Base-by-base conservation (phyloP, 257 asterid genomes). In the Plantago ovata region DNA sequence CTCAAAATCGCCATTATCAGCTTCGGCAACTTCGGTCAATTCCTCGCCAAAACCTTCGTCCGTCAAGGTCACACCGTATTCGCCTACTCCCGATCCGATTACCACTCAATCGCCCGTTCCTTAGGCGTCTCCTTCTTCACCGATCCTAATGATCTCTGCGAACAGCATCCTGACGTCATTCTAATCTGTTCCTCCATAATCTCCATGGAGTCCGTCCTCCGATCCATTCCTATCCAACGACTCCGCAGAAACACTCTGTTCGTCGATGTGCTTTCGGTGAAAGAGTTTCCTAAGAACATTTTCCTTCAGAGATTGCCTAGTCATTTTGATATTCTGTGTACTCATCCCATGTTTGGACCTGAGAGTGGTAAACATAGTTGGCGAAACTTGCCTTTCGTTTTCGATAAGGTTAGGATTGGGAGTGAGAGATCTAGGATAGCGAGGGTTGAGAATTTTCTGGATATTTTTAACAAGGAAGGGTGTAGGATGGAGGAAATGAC, bases 311-410 rank as follows among this genome's bases (percentile, higher is more conserved):
- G 62, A 15, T 75, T 88, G 6, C 95, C 96, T 1, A 3, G 21
- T 36, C 91, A 85, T 58, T 89, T 89, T 49, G 96, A 85, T 44
- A 69, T 89, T 23, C 78, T 85, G 33, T 89, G 96, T 58, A 85
- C 90, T n/a, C 96, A 89, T 16, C 96, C 96, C 0, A 89, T 85
- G 95, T 85, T 89, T 47, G 96, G 96, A 10, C 96, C 95, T 0
- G 95, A 89, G 73, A 85, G 95, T 60, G 94, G 95, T 38, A 89
- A 85, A 38, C 62, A 74, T 39, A 60, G 80, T 15, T 89, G 96
- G 96, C 71, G 58, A 38, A 65, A 64, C 43, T 68, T 88, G 42
- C 81, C 90, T 0, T 83, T 85, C 38, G 86, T 88, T 68, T 88
- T 71, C n/a, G 95, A 88, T 22, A 89, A 78, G 53, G 95, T 89